Percentiles rank a stretch among this genome's conserved stretches.
Evolutionary conservation across 805 yeast species (phyloP).

Genomic region (Metschnikowia lunata): DNA sequence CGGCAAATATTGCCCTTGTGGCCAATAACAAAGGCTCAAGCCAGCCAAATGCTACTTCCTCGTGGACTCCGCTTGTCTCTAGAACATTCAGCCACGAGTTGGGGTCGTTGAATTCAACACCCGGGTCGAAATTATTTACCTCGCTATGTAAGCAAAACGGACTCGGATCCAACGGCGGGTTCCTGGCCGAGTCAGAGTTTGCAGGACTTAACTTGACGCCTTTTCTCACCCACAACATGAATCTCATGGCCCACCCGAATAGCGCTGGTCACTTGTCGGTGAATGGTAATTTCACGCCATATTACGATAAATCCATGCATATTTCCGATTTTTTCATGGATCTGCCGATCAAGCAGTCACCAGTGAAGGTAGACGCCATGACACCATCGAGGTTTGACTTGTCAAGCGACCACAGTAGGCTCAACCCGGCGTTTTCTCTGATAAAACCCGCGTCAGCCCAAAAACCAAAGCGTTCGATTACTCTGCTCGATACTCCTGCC

Average conservation of each 20-base stretch:
- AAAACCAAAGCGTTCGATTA: constrained; percentile 27
- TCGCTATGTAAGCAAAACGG: constrained; percentile 12
- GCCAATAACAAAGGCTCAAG: background rate
- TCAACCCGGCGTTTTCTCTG: constrained; percentile 23
- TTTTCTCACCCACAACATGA: constrained; percentile 33
- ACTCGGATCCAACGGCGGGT: constrained; percentile 4
- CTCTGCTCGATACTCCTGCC: constrained; percentile 37
- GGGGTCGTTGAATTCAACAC: constrained; percentile 33
- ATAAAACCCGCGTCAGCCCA: constrained; percentile 1
- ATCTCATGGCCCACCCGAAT: constrained; percentile 21
- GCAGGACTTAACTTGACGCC: constrained; percentile 40
- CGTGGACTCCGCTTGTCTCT: constrained; percentile 43
- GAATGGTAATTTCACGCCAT: constrained; percentile 34
- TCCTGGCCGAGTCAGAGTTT: constrained; percentile 12
- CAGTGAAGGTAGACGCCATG: constrained; percentile 33
- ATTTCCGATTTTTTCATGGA: constrained; percentile 42
- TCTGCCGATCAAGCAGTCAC: constrained; percentile 37
- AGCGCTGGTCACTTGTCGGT: constrained; percentile 18
- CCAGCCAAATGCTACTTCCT: constrained; percentile 10
- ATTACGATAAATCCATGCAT: constrained; percentile 39
- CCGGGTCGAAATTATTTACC: constrained; percentile 26
- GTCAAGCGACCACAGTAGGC: background rate
- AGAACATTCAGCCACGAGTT: constrained; percentile 35
- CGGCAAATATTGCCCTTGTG: constrained; percentile 2
- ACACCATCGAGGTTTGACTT: constrained; percentile 38